phyloP scores from a whole-genome alignment of 192 early-diverging fungal species.

The Backusella parvicylindrica region DNA sequence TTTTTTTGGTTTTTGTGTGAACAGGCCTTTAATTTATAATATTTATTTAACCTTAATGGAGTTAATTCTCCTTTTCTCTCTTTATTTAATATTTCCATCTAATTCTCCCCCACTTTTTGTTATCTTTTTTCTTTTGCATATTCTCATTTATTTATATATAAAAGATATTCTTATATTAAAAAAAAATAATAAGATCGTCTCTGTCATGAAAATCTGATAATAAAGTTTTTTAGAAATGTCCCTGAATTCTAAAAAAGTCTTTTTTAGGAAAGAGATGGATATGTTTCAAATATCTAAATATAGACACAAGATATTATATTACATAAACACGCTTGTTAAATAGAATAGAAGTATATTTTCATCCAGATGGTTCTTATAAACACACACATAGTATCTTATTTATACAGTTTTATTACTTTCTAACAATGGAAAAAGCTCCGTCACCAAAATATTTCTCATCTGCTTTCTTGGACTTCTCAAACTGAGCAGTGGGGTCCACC shows the following conservation, averaged over 20 bases:
- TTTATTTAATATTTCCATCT: not conserved
- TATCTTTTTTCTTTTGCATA: not conserved
- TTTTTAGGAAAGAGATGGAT: too few relatives aligned
- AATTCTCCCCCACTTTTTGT: not conserved
- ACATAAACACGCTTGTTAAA: not conserved
- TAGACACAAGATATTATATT: too few relatives aligned
- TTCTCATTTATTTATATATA: not conserved
- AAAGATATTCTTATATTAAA: not conserved
- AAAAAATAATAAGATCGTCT: not conserved
- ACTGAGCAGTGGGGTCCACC: conserved; percentile 71
- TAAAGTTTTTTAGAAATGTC: not conserved
- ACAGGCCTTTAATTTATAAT: not conserved
- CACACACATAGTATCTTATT: too few relatives aligned
- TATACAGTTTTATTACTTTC: not conserved
- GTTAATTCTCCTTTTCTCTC: not conserved
- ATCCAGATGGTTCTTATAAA: too few relatives aligned
- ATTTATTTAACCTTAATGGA: not conserved
- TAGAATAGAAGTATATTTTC: not conserved
- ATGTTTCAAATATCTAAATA: too few relatives aligned
- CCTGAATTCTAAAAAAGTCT: not conserved
- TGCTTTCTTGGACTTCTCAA: conserved; percentile 57
- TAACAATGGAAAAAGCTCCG: conserved; percentile 42
- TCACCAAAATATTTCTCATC: conserved; percentile 73
- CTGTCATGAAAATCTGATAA: not conserved
- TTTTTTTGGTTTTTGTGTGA: not conserved